Percentiles rank a stretch among this genome's conserved stretches.
Conservation (phyloP, 257 asterid species). For the Solanum peruvianum region DNA sequence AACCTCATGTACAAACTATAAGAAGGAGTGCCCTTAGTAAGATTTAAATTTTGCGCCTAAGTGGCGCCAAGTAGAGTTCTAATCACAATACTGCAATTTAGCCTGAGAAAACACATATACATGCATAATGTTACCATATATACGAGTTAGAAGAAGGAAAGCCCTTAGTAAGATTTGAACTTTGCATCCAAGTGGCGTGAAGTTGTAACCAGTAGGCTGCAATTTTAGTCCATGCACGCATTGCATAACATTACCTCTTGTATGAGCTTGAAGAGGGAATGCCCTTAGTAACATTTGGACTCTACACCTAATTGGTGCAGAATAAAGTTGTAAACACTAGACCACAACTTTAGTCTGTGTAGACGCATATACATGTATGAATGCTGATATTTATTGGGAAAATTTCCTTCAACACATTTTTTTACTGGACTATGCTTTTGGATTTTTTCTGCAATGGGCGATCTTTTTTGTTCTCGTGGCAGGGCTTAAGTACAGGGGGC, state of each 20-base stretch:
- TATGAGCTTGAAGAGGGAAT: background rate
- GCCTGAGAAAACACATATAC: background rate
- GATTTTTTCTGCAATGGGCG: background rate
- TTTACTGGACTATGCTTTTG: background rate
- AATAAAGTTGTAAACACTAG: background rate
- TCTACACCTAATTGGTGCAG: background rate
- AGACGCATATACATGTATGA: background rate
- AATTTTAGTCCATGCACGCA: background rate
- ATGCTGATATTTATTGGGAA: background rate
- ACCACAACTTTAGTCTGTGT: background rate
- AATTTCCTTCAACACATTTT: background rate
- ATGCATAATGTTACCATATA: background rate
- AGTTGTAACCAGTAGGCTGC: background rate
- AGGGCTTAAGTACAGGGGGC: conserved; percentile 56
- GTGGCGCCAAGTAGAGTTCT: background rate
- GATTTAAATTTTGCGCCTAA: background rate
- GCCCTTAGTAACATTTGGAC: background rate
- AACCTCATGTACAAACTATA: background rate
- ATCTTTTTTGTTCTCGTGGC: background rate
- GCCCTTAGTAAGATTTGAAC: background rate
- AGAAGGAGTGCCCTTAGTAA: background rate
- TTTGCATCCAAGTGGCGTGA: background rate
- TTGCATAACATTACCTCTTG: background rate
- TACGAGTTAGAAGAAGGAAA: background rate
- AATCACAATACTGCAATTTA: background rate